Evolutionary conservation across 2,329 filamentous ascomycete species (phyloP).

Genomic region (Pseudohalonectria lignicola): DNA sequence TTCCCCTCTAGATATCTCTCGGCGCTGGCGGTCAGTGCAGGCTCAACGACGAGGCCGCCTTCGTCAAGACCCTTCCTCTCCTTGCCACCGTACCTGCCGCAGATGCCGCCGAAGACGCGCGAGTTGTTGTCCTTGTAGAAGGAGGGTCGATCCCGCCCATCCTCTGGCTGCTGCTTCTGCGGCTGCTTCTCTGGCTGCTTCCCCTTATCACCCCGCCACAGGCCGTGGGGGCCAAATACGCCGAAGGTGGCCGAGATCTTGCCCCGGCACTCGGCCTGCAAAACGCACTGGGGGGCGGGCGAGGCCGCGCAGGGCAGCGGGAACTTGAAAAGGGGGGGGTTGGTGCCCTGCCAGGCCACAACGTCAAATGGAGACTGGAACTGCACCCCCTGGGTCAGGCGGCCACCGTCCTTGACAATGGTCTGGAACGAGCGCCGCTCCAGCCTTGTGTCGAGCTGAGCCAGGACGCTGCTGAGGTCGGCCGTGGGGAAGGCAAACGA

Average conservation of each 20-base stretch:
- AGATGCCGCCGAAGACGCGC: not conserved
- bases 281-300: not conserved
- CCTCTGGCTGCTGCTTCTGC: too few species aligned
- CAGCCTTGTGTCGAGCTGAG: too few species aligned
- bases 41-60: not conserved
- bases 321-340: slow-evolving; percentile 32
- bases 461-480: slow-evolving; percentile 30
- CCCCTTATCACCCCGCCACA: too few species aligned
- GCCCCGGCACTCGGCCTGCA: not conserved
- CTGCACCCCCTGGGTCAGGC: slow-evolving; percentile 46
- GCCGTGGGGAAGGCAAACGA: slow-evolving; percentile 51
- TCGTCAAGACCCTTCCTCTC: not conserved
- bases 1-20: not conserved
- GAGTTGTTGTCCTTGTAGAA: not conserved
- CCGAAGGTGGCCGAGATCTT: not conserved
- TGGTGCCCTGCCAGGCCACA: slow-evolving; percentile 55
- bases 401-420: slow-evolving; percentile 47
- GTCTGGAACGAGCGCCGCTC: slow-evolving; percentile 19
- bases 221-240: not conserved
- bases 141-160: not conserved
- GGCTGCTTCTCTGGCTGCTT: too few species aligned
- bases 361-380: slow-evolving; percentile 55
- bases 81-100: not conserved
- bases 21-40: not conserved
- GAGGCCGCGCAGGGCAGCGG: not conserved